These are phyloP conservation scores for Fusarium sp. DNA, from an alignment of 2,329 filamentous ascomycete species.

Conservation along the genomic window DNA sequence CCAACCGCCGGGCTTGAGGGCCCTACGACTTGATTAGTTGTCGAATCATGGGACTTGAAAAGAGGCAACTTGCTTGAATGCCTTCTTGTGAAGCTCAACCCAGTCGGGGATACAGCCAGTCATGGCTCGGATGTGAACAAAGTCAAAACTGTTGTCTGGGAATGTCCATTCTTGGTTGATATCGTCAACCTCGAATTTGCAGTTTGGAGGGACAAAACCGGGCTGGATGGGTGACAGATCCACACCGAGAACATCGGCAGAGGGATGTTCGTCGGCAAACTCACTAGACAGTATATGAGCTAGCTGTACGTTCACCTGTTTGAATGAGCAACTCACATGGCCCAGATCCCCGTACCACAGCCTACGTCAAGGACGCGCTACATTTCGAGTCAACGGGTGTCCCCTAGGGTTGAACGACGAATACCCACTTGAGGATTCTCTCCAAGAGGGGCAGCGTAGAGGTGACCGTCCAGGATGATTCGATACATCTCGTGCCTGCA, in stretches of 20 bases:
- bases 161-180: slow-evolving; percentile 62
- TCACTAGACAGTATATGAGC: slow-evolving; percentile 13
- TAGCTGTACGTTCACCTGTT: no score
- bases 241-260: slow-evolving; percentile 60
- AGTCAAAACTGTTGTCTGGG: slow-evolving; percentile 61
- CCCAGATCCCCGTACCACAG: slow-evolving; percentile 51
- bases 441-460: slow-evolving; percentile 45
- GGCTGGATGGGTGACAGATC: slow-evolving; percentile 70
- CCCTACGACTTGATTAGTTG: not conserved
- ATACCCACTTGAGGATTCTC: slow-evolving; percentile 33
- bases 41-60: not conserved
- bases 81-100: slow-evolving; percentile 58
- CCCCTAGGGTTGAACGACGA: not conserved
- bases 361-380: slow-evolving; percentile 47
- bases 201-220: slow-evolving; percentile 67
- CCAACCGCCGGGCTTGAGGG: slow-evolving; percentile 22
- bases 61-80: slow-evolving; percentile 57
- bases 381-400: not conserved
- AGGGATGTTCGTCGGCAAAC: slow-evolving; percentile 54
- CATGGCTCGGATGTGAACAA: slow-evolving; percentile 66
- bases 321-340: slow-evolving; percentile 37
- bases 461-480: slow-evolving; percentile 43
- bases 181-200: slow-evolving; percentile 73
- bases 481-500: slow-evolving; percentile 36
- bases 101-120: slow-evolving; percentile 65